Conservation (phyloP, 2,329 filamentous ascomycete species). For the Microsporum audouinii region DNA sequence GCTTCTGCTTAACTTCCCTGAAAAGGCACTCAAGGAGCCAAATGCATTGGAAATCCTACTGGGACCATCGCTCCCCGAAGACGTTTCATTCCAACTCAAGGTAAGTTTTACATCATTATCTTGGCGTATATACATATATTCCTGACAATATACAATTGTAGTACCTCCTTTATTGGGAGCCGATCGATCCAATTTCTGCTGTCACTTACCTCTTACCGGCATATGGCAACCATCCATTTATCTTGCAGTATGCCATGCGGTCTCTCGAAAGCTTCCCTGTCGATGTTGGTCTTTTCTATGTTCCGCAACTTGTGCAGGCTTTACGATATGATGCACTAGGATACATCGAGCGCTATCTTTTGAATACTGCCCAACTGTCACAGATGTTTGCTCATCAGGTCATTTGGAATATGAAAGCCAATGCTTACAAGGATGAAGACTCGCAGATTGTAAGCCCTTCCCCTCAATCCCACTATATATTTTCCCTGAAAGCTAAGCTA, state of each 20-base stretch:
- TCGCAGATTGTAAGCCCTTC: slow-evolving; percentile 56
- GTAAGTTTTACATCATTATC: slow-evolving; percentile 34
- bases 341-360: slow-evolving; percentile 90
- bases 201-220: slow-evolving; percentile 86
- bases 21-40: slow-evolving; percentile 68
- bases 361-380: slow-evolving; percentile 95
- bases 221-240: slow-evolving; percentile 81
- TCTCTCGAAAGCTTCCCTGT: slow-evolving; percentile 86
- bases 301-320: slow-evolving; percentile 93
- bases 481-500: slow-evolving; percentile 14
- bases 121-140: not conserved
- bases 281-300: slow-evolving; percentile 98
- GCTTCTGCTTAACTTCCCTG: slow-evolving; percentile 69
- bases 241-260: slow-evolving; percentile 94
- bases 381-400: slow-evolving; percentile 98
- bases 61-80: slow-evolving; percentile 60
- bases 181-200: slow-evolving; percentile 84
- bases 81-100: slow-evolving; percentile 77
- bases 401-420: slow-evolving; percentile 99
- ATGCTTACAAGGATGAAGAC: slow-evolving; percentile 95
- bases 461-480: not conserved
- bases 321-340: slow-evolving; percentile 85
- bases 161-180: slow-evolving; percentile 86
- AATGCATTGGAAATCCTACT: slow-evolving; percentile 75
- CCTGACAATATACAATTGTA: slow-evolving; percentile 24